Evolutionary conservation across 768 basidiomycete species (phyloP), one percentile per base, ranked within the genome.

Genomic region (Lactifluus volemus): DNA sequence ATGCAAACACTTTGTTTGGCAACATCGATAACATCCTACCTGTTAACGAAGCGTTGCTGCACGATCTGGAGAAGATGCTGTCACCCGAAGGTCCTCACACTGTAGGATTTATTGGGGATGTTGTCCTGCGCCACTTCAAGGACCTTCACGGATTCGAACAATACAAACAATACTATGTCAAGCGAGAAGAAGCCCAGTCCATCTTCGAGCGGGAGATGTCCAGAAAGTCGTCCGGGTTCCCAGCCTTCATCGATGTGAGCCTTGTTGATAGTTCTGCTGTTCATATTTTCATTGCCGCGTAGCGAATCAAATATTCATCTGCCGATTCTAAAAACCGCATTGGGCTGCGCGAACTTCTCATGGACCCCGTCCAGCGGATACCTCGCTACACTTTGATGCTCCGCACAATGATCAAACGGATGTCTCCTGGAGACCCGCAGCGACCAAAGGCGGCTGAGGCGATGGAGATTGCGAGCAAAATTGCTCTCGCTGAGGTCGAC

Each of bases 341-440:
- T 58, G 93, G 91, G 48, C 77, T 98, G 57, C 82, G 94, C 30
- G 94, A 96, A 70, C 81, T 97, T 52, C 79, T 98, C 21, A 96
- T 96, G 86, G 95, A 98, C 66, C 95, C 95, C 15, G 92, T 97
- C 5, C 95, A 98, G 69, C 85, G 95, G 38, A 92, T 98, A 68
- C 94, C 95, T 4, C 80, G 96, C 65, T 98, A 98, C 73, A 95
- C 92, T 1, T 78, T 98, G 29, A 79, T 98, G 65, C 92, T 96
- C 73, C 87, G 91, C 61, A 89, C 81, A 5, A 98, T 98, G 87
- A 76, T 95, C 69, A 92, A 94, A 73, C 81, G 89, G 68, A 90
- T 98, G 88, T 79, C 82, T 14, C 81, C 81, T 0, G 78, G 79
- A 51, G 92, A 97, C 68, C 79, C 83, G 2, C 92, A 94, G 66